Evolutionary conservation across 768 basidiomycete genomes (phyloP), one percentile per base, ranked within the genome.

Genomic region (Pluteus cervinus): DNA sequence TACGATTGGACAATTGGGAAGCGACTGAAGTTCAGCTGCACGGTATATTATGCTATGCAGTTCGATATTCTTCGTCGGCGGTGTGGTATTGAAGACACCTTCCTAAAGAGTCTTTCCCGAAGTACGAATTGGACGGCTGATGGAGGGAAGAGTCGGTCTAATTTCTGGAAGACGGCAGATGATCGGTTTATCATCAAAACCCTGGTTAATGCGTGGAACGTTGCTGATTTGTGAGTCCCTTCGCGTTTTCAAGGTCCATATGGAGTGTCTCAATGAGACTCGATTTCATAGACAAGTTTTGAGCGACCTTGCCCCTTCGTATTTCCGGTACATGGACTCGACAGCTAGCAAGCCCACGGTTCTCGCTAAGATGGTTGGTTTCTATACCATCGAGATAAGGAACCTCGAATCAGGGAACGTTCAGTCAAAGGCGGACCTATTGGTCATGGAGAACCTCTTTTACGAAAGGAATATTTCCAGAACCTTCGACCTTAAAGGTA

Each of bases 401-500:
- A 86, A 88, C 51, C 60, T 85, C 17, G 82, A 86, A 50, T 77
- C 70, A 3, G 81, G 81, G 1, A 58, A 56, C 10, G 66, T 74
- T 4, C 79, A 84, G 48, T 70, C 73, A 10, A 83, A 81, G 52
- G 73, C 78, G 1, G 86, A 91, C 52, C 63, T 91, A 9, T 63
- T 89, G 4, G 81, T 89, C 6, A 88, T 89, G 85, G 87, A 89
- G 57, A 89, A 89, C 48, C 55, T 89, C 12, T 89, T 91, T 52
- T 86, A 79, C 49, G 65, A 74, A 29, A 75, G 76, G 54, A 76
- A 76, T 33, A 69, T 86, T 36, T 58, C 61, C 36, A 79, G 78
- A 62, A 82, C 76, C 0, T 91, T 83, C 49, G 87, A 91, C 52
- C 60, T 91, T 36, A 91, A 91, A 55, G 87, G 87, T 3, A 89